A percentile compares a stretch with the other conserved stretches of the same genome.
Conservation (phyloP, 306 rosid species). For the Rosa persica region DNA sequence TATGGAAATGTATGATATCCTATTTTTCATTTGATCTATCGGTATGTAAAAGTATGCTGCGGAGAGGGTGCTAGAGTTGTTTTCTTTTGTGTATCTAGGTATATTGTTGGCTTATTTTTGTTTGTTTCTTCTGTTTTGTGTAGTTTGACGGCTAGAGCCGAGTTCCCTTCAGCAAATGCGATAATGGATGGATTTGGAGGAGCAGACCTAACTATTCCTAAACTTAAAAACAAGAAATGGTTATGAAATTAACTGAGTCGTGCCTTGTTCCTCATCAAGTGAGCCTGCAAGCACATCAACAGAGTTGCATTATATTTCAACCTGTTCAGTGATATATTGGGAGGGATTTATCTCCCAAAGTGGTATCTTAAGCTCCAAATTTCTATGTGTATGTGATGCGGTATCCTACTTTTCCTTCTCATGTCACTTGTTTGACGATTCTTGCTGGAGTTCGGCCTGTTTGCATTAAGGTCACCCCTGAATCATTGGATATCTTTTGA, state of each 20-base stretch:
- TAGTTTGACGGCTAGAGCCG: slow-evolving; percentile 90
- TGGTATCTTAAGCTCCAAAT: neutral
- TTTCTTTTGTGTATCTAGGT: neutral
- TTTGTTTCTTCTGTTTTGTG: slow-evolving; percentile 18
- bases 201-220: slow-evolving; percentile 73
- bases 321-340: neutral
- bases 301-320: neutral
- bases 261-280: neutral
- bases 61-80: no score
- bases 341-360: neutral
- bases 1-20: neutral
- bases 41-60: no score
- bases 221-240: slow-evolving; percentile 49
- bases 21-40: no score
- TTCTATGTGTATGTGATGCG: no score
- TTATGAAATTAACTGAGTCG: slow-evolving; percentile 9
- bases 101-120: neutral
- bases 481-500: no score
- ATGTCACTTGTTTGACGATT: no score
- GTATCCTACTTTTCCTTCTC: no score
- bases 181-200: slow-evolving; percentile 83
- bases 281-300: neutral
- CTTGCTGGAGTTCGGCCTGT: no score
- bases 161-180: slow-evolving; percentile 86
- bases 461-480: no score